Conservation (phyloP, 306 rosid species). For the Prunus davidiana region DNA sequence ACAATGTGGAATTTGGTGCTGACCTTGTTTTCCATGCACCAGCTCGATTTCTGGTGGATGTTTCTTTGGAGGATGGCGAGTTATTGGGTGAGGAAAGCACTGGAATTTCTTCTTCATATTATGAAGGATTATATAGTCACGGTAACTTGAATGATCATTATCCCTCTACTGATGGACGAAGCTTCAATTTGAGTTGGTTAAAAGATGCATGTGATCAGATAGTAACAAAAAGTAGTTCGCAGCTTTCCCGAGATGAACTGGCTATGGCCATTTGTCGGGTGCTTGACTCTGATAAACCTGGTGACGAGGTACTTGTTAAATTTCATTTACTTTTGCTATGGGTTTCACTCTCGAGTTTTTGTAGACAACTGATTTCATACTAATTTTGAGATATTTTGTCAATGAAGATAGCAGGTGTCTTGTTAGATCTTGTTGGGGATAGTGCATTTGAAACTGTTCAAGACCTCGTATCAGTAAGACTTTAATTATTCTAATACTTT, state of each 20-base stretch:
- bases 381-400: constrained; percentile 21
- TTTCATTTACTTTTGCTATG: constrained; percentile 7
- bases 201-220: constrained; percentile 76
- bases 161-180: constrained; percentile 33
- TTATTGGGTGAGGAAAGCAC: constrained; percentile 48
- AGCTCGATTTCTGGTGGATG: constrained; percentile 75
- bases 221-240: constrained; percentile 38
- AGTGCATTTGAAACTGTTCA: constrained; percentile 87
- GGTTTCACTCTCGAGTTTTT: constrained; percentile 5
- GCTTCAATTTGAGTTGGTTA: constrained; percentile 64
- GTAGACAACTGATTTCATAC: constrained; percentile 15
- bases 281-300: constrained; percentile 83
- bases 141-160: constrained; percentile 14
- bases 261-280: constrained; percentile 94
- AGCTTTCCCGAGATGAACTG: constrained; percentile 73
- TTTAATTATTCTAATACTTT: constrained; percentile 11
- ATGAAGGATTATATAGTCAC: constrained; percentile 38
- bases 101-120: constrained; percentile 36
- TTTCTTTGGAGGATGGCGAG: constrained; percentile 64
- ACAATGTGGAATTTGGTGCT: constrained; percentile 69
- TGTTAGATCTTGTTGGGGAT: constrained; percentile 94
- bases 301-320: constrained; percentile 74
- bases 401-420: constrained; percentile 82
- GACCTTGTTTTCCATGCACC: constrained; percentile 79
- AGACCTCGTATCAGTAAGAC: constrained; percentile 72